Evolutionary conservation across 345 rosid species (phyloP), one percentile per base, ranked within the genome.

Genomic region (Moricandia arvensis): DNA sequence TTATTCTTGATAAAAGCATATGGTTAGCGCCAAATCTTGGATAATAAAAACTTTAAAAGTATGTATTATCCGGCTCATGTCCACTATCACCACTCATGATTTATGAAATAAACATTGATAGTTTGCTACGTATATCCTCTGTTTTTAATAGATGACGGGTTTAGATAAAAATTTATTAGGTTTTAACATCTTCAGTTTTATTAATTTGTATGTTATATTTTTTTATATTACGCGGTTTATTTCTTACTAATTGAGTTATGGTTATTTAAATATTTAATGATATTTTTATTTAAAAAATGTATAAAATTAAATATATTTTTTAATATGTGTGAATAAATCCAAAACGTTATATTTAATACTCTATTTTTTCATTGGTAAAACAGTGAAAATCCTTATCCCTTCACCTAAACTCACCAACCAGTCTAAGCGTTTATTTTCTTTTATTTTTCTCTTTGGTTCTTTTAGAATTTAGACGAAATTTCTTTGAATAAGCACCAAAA

Each of bases 401-500:
- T 43, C 0, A 43, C 11, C 2, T 21, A 21, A 21, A 21, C 51
- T 13, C 5, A 43, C 51, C 51, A 43, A 43, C 51, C 16, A 43
- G 16, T 13, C 51, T 2, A 43, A 43, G 7, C 16, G 16, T 43
- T 13, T 13, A 13, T 43, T 41, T 41, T 2, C 54, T 47, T 47
- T 47, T 5, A 1, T 6, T 43, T 49, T 49, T 16, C 24, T 7
- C 10, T 49, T 49, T 49, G 18, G 55, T 49, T 49, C 55, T 49
- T 16, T 6, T 49, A 15, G 55, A 49, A 49, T 16, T 49, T 15
- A 49, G 55, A 49, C 55, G 21, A 7, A 31, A 30, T 18, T 18
- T 59, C 30, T 68, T 68, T 34, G 7, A 10, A 60, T 30, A 68
- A 68, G 69, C 63, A 68, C 33, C 73, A 68, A 67, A 58, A 9